Percentiles rank a stretch among this genome's conserved stretches.
These are phyloP conservation scores for Populus hybrid DNA, from an alignment of 441 rosid genomes.

Conservation along the genomic window DNA sequence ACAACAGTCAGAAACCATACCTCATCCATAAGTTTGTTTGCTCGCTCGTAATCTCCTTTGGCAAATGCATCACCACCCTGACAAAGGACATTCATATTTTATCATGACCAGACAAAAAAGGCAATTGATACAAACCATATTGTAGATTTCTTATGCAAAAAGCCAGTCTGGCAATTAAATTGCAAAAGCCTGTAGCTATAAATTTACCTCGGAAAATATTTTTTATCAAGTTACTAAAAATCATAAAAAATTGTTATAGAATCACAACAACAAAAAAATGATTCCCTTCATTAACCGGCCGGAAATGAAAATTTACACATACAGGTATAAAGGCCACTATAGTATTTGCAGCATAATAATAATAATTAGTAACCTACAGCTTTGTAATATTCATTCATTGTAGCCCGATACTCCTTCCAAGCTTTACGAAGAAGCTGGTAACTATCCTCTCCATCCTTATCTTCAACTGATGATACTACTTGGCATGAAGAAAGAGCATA, in stretches of 20 bases:
- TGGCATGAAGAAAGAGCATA: conserved; percentile 14
- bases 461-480: conserved; percentile 22
- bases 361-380: conserved; percentile 36
- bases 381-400: conserved; percentile 54
- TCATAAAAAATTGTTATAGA: background rate
- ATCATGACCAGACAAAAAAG: background rate
- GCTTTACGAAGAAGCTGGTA: conserved; percentile 57
- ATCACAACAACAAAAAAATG: background rate
- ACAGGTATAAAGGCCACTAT: background rate
- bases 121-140: background rate
- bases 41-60: conserved; percentile 38
- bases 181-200: background rate
- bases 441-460: conserved; percentile 39
- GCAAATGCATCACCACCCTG: conserved; percentile 59
- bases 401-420: conserved; percentile 46
- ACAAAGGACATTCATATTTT: conserved; percentile 11
- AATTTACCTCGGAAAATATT: background rate
- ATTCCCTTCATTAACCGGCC: background rate
- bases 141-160: background rate
- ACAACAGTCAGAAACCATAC: conserved; percentile 26
- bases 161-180: background rate
- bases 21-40: conserved; percentile 45
- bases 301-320: background rate
- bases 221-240: background rate
- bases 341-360: background rate